Percentiles rank a stretch among this genome's conserved stretches.
Conservation (phyloP, 2,329 filamentous ascomycete species). For the Clarireedia sp. region DNA sequence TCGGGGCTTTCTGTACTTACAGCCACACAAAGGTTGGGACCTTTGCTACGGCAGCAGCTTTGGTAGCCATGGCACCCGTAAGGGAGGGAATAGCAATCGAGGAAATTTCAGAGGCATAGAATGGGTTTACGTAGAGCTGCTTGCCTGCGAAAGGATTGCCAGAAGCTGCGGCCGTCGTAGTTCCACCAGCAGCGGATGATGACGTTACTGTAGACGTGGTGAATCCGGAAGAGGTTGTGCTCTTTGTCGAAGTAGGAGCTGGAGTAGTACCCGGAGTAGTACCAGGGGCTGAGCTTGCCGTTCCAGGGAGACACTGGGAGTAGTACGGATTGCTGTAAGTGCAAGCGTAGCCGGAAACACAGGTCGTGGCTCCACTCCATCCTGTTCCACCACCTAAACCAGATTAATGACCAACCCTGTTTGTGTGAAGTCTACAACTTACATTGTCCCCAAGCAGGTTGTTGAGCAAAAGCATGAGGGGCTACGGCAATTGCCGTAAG, state of each 20-base stretch:
- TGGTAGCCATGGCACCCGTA: constrained; percentile 45
- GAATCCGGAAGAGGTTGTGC: constrained; percentile 10
- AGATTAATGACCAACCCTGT: neutral
- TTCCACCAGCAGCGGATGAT: constrained; percentile 12
- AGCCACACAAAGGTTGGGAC: constrained; percentile 46
- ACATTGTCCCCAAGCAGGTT: constrained; percentile 25
- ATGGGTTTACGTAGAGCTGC: constrained; percentile 43
- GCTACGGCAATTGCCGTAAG: constrained; percentile 27
- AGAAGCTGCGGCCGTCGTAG: constrained; percentile 30
- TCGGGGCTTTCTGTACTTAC: constrained; percentile 29
- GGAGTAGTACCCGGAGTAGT: constrained; percentile 18
- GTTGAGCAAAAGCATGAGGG: constrained; percentile 24
- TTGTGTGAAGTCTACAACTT: constrained; percentile 2
- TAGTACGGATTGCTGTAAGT: constrained; percentile 21
- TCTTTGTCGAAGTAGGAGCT: constrained; percentile 1
- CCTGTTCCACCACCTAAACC: constrained; percentile 22
- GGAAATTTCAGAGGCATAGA: constrained; percentile 45
- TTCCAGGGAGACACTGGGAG: constrained; percentile 26
- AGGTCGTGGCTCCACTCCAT: constrained; percentile 23
- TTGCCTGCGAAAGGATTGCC: constrained; percentile 46
- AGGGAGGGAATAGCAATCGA: constrained; percentile 54
- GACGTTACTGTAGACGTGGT: constrained; percentile 10
- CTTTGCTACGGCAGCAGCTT: constrained; percentile 40
- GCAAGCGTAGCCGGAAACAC: constrained; percentile 25
- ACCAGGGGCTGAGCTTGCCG: constrained; percentile 12